Evolutionary conservation across 768 basidiomycete genomes (phyloP).

Genomic region (Leccinum imitatum): DNA sequence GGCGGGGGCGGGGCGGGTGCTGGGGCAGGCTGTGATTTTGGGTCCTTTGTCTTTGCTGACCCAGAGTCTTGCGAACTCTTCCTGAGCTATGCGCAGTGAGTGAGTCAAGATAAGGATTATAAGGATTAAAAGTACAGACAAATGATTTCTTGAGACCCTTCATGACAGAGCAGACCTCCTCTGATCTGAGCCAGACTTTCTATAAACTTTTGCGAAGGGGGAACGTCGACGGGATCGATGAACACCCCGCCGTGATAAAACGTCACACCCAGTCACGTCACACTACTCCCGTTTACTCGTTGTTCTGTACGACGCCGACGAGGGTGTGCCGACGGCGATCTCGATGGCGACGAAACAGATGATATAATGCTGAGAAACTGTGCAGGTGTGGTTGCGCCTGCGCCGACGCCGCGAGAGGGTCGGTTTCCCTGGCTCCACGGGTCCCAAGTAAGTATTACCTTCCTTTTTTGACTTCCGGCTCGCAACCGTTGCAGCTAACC

Average conservation of each 20-base stretch:
- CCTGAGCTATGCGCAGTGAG: conserved; percentile 48
- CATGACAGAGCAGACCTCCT: conserved; percentile 39
- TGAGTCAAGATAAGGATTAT: conserved; percentile 22
- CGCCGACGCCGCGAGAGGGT: not conserved
- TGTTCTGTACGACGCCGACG: conserved; percentile 8
- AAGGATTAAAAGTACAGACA: conserved; percentile 37
- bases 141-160: conserved; percentile 85
- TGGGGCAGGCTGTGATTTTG: conserved; percentile 45
- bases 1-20: conserved; percentile 53
- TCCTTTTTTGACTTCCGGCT: conserved; percentile 28
- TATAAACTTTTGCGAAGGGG: not conserved
- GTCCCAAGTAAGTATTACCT: conserved; percentile 2
- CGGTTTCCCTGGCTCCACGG: not conserved
- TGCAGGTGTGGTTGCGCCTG: not conserved
- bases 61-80: conserved; percentile 66
- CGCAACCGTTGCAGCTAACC: conserved; percentile 15
- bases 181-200: conserved; percentile 9
- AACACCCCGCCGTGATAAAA: conserved; percentile 33
- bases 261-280: conserved; percentile 34
- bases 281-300: conserved; percentile 8
- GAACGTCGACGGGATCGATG: conserved; percentile 40
- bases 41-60: conserved; percentile 68
- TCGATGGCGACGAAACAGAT: not conserved
- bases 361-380: not conserved
- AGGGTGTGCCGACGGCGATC: not conserved